Percentiles rank a stretch among this genome's conserved stretches.
phyloP scores from a whole-genome alignment of 306 rosid genomes.

The Hippophae rhamnoides region DNA sequence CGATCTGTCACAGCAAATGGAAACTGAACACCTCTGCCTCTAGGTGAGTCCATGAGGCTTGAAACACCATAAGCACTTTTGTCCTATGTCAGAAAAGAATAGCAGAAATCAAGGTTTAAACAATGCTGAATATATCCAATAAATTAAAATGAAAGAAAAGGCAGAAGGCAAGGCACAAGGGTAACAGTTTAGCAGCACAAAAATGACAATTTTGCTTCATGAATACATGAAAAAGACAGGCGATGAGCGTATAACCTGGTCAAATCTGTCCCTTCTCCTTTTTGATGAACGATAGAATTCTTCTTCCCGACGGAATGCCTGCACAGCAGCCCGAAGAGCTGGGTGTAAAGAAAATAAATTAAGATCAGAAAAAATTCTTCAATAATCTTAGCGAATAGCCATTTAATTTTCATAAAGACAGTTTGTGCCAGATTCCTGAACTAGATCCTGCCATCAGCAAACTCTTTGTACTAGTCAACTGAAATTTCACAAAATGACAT shows the following conservation, averaged over 20 bases:
- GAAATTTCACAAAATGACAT: no score
- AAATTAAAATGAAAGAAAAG: background rate
- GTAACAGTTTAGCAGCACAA: no score
- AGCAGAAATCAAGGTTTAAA: constrained; percentile 2
- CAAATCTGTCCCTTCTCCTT: constrained; percentile 72
- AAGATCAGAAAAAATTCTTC: background rate
- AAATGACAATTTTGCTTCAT: no score
- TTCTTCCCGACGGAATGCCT: constrained; percentile 86
- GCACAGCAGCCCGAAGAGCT: constrained; percentile 94
- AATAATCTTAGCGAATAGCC: background rate
- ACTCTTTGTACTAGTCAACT: no score
- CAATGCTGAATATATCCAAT: constrained; percentile 6
- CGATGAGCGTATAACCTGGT: constrained; percentile 44
- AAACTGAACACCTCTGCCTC: constrained; percentile 92
- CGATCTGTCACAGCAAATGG: constrained; percentile 90
- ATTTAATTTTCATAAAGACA: no score
- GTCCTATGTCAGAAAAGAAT: constrained; percentile 38
- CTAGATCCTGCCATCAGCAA: no score
- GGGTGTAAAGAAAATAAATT: constrained; percentile 18
- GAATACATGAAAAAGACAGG: constrained; percentile 6
- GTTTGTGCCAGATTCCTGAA: no score
- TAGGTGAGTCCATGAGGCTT: constrained; percentile 45
- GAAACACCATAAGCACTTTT: constrained; percentile 71
- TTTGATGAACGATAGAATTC: constrained; percentile 70
- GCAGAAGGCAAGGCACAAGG: background rate